phyloP scores from a whole-genome alignment of 768 basidiomycete species.

The Cystofilobasidium macerans region DNA sequence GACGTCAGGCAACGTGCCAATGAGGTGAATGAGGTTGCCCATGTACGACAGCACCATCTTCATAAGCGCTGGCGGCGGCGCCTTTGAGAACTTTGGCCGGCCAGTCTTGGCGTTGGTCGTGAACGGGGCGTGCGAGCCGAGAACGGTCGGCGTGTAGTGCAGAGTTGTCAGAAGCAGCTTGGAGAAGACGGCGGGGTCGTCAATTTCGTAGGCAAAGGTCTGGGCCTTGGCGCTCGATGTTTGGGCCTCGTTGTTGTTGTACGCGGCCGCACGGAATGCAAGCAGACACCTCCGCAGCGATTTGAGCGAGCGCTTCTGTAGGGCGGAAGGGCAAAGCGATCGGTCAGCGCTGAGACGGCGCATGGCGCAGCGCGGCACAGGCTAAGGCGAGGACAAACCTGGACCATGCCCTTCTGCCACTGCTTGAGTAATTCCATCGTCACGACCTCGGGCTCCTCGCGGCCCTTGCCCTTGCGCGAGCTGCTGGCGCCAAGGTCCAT shows the following conservation, averaged over 20 bases:
- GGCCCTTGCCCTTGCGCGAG: constrained; percentile 42
- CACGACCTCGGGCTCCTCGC: constrained; percentile 30
- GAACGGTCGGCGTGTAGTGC: constrained; percentile 77
- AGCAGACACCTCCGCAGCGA: constrained; percentile 71
- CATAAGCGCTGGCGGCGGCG: constrained; percentile 70
- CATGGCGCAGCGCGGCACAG: neutral
- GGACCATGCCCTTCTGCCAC: constrained; percentile 83
- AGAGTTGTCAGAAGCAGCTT: constrained; percentile 79
- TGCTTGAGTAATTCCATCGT: constrained; percentile 50
- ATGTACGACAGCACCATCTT: constrained; percentile 83
- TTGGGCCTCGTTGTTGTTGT: constrained; percentile 68
- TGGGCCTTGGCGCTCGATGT: constrained; percentile 34
- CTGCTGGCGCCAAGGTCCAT: constrained; percentile 34
- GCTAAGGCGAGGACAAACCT: constrained; percentile 44
- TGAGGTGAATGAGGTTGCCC: constrained; percentile 67
- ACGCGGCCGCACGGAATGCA: constrained; percentile 80
- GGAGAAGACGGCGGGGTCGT: constrained; percentile 78
- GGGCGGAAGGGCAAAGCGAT: neutral
- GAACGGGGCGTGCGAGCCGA: constrained; percentile 77
- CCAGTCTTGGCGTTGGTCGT: constrained; percentile 63
- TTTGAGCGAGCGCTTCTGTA: constrained; percentile 70
- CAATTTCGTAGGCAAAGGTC: constrained; percentile 68
- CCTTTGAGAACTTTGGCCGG: constrained; percentile 74
- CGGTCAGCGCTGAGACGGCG: neutral
- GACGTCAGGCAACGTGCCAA: constrained; percentile 56